Percentiles rank a stretch among this genome's conserved stretches.
Evolutionary conservation across 768 basidiomycete genomes (phyloP).

Genomic region (Termitomyces sp.): DNA sequence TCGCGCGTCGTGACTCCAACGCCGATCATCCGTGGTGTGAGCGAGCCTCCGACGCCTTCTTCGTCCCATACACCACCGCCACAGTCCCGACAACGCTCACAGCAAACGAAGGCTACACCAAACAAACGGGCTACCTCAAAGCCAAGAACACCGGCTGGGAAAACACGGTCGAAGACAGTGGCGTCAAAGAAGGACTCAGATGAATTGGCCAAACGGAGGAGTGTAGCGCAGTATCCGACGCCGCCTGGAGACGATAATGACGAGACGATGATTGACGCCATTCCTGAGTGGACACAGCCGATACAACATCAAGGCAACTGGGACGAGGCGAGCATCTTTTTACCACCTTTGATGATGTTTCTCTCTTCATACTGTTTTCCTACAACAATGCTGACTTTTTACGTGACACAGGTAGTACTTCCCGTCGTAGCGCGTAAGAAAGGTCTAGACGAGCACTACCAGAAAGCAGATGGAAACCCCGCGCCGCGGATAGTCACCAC

Average conservation of each 20-base stretch:
- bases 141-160: conserved; percentile 24
- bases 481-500: conserved; percentile 39
- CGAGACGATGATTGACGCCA: conserved; percentile 60
- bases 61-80: conserved; percentile 19
- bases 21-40: conserved; percentile 26
- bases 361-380: conserved; percentile 1
- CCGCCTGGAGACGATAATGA: conserved; percentile 36
- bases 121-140: conserved; percentile 25
- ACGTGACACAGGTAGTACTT: conserved; percentile 56
- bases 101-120: conserved; percentile 21
- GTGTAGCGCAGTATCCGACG: conserved; percentile 65
- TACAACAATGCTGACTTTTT: conserved; percentile 6
- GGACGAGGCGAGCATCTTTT: conserved; percentile 57
- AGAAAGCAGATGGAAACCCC: conserved; percentile 64
- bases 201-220: conserved; percentile 44
- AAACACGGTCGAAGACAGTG: conserved; percentile 34
- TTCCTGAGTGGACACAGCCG: conserved; percentile 80
- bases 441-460: conserved; percentile 67
- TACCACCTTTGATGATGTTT: conserved; percentile 2
- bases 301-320: conserved; percentile 65
- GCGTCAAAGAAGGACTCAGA: conserved; percentile 30
- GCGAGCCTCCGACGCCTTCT: conserved; percentile 33
- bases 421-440: conserved; percentile 83
- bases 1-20: conserved; percentile 36
- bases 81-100: conserved; percentile 22